These are phyloP conservation scores for Penicillium cosmopolitanum DNA, from an alignment of 495 filamentous ascomycete genomes.

Conservation along the genomic window DNA sequence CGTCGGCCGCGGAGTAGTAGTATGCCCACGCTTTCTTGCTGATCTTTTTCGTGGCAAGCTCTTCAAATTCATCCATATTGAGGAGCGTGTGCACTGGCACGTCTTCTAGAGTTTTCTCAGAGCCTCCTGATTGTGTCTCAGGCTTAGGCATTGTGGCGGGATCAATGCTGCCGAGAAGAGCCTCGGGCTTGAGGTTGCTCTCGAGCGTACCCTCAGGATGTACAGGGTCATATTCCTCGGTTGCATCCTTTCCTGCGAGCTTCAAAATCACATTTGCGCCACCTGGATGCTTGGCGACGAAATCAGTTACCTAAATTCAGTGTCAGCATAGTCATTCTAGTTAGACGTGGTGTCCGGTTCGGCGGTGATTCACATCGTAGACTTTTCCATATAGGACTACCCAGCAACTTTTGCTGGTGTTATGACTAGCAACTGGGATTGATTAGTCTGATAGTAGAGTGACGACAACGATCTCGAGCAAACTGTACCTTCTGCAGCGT, in stretches of 20 bases:
- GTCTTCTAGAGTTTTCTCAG: slow-evolving; percentile 28
- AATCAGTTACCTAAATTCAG: slow-evolving; percentile 60
- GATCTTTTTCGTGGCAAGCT: slow-evolving; percentile 74
- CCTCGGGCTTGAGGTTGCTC: slow-evolving; percentile 71
- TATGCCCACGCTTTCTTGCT: slow-evolving; percentile 89
- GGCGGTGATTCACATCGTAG: slow-evolving; percentile 69
- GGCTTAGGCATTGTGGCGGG: slow-evolving; percentile 60
- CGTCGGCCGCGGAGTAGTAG: slow-evolving; percentile 89
- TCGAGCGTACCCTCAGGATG: slow-evolving; percentile 88
- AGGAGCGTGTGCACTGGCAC: slow-evolving; percentile 73
- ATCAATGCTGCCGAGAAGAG: slow-evolving; percentile 77
- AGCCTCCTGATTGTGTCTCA: slow-evolving; percentile 39
- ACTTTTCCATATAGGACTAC: slow-evolving; percentile 85
- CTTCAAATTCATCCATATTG: slow-evolving; percentile 75
- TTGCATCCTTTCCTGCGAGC: slow-evolving; percentile 85
- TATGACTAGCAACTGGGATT: slow-evolving; percentile 72
- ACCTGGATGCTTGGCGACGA: slow-evolving; percentile 81
- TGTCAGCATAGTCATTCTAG: background rate
- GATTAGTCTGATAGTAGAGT: slow-evolving; percentile 9
- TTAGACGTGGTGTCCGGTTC: background rate
- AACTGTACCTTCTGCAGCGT: slow-evolving; percentile 48
- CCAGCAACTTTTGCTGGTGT: slow-evolving; percentile 82
- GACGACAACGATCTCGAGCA: background rate
- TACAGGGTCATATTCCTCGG: slow-evolving; percentile 89
- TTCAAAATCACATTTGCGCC: slow-evolving; percentile 84